These are phyloP conservation scores for Phytopythium sindhum DNA, from an alignment of 352 stramenopile species.

Conservation along the genomic window DNA sequence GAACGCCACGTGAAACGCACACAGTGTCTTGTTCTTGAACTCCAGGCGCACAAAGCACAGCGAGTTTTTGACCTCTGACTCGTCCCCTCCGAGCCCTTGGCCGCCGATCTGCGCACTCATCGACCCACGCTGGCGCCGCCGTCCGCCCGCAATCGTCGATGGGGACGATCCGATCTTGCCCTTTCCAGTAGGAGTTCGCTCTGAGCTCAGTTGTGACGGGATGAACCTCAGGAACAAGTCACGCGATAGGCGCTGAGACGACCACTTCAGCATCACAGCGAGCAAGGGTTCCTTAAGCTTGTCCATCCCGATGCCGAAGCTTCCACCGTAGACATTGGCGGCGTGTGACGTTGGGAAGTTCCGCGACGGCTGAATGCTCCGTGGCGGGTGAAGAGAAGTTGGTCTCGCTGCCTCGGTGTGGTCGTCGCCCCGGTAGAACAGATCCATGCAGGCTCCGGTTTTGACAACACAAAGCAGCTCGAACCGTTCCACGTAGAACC, in stretches of 20 bases:
- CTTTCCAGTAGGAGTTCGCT: constrained; percentile 17
- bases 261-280: constrained; percentile 66
- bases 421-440: constrained; percentile 65
- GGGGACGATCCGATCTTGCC: constrained; percentile 10
- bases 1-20: constrained; percentile 82
- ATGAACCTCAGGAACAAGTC: constrained; percentile 84
- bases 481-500: constrained; percentile 88
- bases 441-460: constrained; percentile 51
- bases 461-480: constrained; percentile 76
- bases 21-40: constrained; percentile 75
- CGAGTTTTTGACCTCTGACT: constrained; percentile 42
- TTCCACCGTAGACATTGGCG: constrained; percentile 23
- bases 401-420: constrained; percentile 11
- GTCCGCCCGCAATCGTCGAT: background rate
- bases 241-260: constrained; percentile 68
- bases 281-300: constrained; percentile 53
- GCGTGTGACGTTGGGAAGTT: constrained; percentile 10
- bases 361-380: background rate
- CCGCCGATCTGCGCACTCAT: too few relatives aligned
- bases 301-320: constrained; percentile 42
- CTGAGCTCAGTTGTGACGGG: constrained; percentile 9
- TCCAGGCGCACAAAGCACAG: constrained; percentile 84
- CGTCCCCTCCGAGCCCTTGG: constrained; percentile 12
- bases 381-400: background rate
- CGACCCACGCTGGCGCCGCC: background rate